Evolutionary conservation across 2,329 filamentous ascomycete species (phyloP).

Genomic region (Cladorrhinum sp.): DNA sequence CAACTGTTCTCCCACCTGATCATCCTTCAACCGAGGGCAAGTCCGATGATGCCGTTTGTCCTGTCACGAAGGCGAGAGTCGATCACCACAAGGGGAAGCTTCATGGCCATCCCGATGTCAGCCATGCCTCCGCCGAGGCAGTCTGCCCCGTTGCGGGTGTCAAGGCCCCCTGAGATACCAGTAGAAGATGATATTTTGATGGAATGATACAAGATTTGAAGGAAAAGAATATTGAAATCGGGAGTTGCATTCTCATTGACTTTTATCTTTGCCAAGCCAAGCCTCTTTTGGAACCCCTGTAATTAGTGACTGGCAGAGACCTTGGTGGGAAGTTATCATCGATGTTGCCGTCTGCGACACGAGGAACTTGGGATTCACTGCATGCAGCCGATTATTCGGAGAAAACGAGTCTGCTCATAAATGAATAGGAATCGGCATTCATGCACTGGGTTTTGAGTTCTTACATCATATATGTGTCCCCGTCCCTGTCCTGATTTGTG

Average conservation of each 20-base stretch:
- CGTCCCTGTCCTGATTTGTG: not conserved
- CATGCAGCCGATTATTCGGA: too few species aligned
- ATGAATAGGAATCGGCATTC: too few species aligned
- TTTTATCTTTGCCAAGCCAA: not conserved
- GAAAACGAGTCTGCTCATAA: too few species aligned
- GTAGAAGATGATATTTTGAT: not conserved
- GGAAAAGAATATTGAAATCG: too few species aligned
- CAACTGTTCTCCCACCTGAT: constrained; percentile 40
- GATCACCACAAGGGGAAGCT: constrained; percentile 43
- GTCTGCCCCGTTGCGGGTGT: constrained; percentile 41
- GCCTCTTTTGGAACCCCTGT: not conserved
- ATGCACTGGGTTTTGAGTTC: too few species aligned
- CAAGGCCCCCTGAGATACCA: constrained; percentile 17
- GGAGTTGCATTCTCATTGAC: not conserved
- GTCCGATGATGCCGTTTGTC: constrained; percentile 37
- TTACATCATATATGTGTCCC: too few species aligned
- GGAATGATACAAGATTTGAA: not conserved
- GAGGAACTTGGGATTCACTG: too few species aligned
- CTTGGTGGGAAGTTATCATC: not conserved
- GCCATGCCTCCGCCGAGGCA: constrained; percentile 29
- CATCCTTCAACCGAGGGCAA: constrained; percentile 35
- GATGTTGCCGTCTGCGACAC: too few species aligned
- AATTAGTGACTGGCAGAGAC: not conserved
- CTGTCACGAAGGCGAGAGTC: constrained; percentile 42
- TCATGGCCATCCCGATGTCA: constrained; percentile 35